Evolutionary conservation across 345 rosid species (phyloP).

Genomic region (Gossypium arboreum): DNA sequence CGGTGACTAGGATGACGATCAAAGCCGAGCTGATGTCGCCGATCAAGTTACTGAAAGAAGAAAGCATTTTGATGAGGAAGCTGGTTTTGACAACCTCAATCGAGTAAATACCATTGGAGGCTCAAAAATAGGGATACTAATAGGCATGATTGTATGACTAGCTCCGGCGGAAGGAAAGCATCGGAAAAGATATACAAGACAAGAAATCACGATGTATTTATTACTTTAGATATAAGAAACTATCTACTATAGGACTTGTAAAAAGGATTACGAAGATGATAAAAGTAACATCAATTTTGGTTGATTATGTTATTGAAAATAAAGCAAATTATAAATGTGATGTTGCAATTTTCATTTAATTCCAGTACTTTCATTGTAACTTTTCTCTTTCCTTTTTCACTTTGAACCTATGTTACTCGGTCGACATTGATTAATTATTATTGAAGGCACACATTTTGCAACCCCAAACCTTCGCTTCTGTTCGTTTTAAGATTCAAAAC

Average conservation of each 20-base stretch:
- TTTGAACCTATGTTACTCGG: background rate
- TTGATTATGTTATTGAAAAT: background rate
- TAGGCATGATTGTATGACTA: slow-evolving; percentile 2
- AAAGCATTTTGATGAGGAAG: slow-evolving; percentile 43
- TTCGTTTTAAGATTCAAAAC: no score
- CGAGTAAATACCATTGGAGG: slow-evolving; percentile 5
- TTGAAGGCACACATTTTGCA: no score
- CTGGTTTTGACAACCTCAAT: slow-evolving; percentile 12
- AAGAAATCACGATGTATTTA: slow-evolving; percentile 10
- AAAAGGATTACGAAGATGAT: background rate
- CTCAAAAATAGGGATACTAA: slow-evolving; percentile 6
- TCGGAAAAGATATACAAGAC: slow-evolving; percentile 16
- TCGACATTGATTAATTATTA: no score
- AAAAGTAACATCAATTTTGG: background rate
- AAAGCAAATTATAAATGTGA: no score
- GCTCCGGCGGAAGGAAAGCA: background rate
- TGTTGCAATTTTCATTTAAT: no score
- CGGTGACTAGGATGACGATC: slow-evolving; percentile 48
- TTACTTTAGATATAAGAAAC: background rate
- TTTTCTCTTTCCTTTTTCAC: no score
- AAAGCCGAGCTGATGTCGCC: slow-evolving; percentile 11
- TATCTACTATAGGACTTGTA: background rate
- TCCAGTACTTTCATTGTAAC: no score
- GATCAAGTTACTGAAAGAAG: slow-evolving; percentile 35
- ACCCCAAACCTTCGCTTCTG: no score